These are phyloP conservation scores for Thyridium curvatum DNA, from an alignment of 2,329 filamentous ascomycete species.

Conservation along the genomic window DNA sequence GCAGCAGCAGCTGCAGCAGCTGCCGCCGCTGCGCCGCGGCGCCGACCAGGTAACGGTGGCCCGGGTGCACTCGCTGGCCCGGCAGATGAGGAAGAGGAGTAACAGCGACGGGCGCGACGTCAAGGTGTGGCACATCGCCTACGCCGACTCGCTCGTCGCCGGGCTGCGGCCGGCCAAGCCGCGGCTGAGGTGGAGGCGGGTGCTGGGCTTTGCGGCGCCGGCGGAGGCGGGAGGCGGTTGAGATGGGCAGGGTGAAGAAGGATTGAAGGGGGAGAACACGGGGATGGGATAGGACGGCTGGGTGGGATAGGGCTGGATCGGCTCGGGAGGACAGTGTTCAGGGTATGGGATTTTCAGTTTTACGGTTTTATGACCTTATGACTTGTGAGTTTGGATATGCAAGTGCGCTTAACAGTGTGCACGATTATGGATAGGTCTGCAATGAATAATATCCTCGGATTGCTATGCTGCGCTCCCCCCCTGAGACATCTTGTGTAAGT, in stretches of 20 bases:
- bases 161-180: conserved; percentile 1
- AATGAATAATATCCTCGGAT: too few relatives aligned
- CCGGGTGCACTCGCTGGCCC: conserved; percentile 4
- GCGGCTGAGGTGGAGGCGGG: background rate
- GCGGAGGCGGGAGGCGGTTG: background rate
- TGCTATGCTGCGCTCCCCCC: too few relatives aligned
- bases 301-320: too few relatives aligned
- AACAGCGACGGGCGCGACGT: background rate
- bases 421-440: too few relatives aligned
- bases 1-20: conserved; percentile 5
- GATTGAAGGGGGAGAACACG: background rate
- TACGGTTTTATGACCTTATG: too few relatives aligned
- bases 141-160: conserved; percentile 3
- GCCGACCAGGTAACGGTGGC: conserved; percentile 5
- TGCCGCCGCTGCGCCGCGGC: conserved; percentile 1
- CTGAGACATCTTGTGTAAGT: too few relatives aligned
- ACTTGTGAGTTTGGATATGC: too few relatives aligned
- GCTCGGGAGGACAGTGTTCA: too few relatives aligned
- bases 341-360: too few relatives aligned
- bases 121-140: conserved; percentile 6
- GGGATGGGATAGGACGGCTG: too few relatives aligned
- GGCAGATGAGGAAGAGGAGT: conserved; percentile 5
- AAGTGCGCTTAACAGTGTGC: too few relatives aligned
- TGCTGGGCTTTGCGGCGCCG: background rate
- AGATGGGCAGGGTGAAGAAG: conserved; percentile 1